Percentiles rank a stretch among this genome's conserved stretches.
Evolutionary conservation across 1,139 yeast species (phyloP).

Genomic region (Geotrichum histeridarum): DNA sequence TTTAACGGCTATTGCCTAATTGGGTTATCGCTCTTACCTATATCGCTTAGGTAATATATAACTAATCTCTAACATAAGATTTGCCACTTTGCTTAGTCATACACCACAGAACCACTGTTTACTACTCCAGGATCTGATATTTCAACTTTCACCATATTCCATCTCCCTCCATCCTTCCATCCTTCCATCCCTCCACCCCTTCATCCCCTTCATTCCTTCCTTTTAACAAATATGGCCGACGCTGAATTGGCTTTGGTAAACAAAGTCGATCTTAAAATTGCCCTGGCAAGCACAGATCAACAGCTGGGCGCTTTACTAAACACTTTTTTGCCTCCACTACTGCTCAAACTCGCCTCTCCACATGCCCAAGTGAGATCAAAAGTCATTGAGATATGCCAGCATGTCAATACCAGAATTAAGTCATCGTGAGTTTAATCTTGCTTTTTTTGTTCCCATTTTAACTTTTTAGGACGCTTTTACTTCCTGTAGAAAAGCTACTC

Average conservation of each 20-base stretch:
- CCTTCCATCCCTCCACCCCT: background rate
- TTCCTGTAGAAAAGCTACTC: conserved; percentile 61
- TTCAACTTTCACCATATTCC: background rate
- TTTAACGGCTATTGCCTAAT: background rate
- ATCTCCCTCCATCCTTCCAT: background rate
- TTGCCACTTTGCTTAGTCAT: no score
- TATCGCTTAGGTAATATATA: no score
- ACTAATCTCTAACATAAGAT: no score
- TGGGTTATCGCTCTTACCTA: no score
- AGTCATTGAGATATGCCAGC: conserved; percentile 61
- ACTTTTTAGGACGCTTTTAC: conserved; percentile 39
- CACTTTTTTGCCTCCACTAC: conserved; percentile 67
- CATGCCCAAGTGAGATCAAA: conserved; percentile 63
- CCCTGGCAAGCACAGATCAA: conserved; percentile 64
- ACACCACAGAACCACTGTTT: background rate
- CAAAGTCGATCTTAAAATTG: conserved; percentile 73
- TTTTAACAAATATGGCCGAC: conserved; percentile 25
- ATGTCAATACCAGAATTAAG: conserved; percentile 61
- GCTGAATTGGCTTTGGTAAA: conserved; percentile 36
- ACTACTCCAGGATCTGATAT: background rate
- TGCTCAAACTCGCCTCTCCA: conserved; percentile 72
- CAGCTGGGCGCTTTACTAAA: conserved; percentile 59
- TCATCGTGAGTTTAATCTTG: conserved; percentile 37
- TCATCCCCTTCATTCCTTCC: background rate
- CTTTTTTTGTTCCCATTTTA: background rate